Percentiles rank a stretch among this genome's conserved stretches.
Evolutionary conservation across 2,329 filamentous ascomycete species (phyloP).

Genomic region (Blastomyces emzantsi): DNA sequence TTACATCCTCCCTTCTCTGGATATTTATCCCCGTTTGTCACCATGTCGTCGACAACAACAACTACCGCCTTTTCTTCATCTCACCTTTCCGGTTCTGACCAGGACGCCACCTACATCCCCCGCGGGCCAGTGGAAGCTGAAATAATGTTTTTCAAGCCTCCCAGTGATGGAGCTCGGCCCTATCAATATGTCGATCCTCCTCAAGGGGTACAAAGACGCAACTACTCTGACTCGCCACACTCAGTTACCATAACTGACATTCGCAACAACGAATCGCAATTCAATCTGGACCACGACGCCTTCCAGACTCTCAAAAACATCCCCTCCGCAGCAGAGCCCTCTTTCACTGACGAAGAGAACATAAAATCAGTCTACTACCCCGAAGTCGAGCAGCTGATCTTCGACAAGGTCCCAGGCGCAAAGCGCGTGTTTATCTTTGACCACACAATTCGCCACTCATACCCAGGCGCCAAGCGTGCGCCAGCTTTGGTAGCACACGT

Average conservation of each 20-base stretch:
- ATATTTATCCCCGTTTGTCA: constrained; percentile 10
- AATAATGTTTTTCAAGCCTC: constrained; percentile 58
- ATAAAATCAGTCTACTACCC: constrained; percentile 72
- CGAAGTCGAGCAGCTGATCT: constrained; percentile 65
- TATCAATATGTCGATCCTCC: constrained; percentile 60
- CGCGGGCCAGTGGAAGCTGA: constrained; percentile 53
- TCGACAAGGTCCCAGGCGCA: constrained; percentile 57
- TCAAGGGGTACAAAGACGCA: constrained; percentile 53
- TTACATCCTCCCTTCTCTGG: neutral
- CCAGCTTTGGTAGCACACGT: constrained; percentile 71
- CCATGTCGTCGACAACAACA: constrained; percentile 19
- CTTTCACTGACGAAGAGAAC: constrained; percentile 59
- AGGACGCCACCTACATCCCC: constrained; percentile 36
- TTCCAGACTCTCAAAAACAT: constrained; percentile 58
- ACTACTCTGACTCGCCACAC: constrained; percentile 48
- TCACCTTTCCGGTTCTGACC: constrained; percentile 19
- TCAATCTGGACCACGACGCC: constrained; percentile 62
- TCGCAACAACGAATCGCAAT: constrained; percentile 58
- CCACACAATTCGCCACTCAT: constrained; percentile 70
- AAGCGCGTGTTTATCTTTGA: constrained; percentile 68
- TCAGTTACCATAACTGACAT: constrained; percentile 60
- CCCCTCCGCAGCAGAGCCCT: constrained; percentile 43
- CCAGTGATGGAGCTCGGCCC: constrained; percentile 49
- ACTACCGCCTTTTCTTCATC: constrained; percentile 9
- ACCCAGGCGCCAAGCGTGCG: constrained; percentile 49